Conservation (phyloP, 306 rosid genomes). For the Abrus precatorius region DNA sequence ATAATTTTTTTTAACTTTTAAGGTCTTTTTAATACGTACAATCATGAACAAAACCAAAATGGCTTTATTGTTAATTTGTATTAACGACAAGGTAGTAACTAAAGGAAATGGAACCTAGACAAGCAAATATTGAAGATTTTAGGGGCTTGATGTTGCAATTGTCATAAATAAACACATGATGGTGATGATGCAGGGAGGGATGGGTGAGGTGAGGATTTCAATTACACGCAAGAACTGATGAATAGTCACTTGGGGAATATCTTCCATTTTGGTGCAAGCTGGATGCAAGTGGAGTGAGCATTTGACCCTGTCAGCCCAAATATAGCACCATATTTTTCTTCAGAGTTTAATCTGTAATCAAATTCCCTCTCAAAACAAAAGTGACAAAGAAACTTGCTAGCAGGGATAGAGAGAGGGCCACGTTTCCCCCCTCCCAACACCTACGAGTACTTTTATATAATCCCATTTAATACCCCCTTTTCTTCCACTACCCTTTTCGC, state of each 20-base stretch:
- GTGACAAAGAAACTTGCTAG: background rate
- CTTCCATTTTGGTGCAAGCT: constrained; percentile 61
- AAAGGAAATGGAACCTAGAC: background rate
- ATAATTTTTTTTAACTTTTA: no score
- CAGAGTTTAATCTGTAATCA: constrained; percentile 16
- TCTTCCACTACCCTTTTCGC: no score
- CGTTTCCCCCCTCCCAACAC: background rate
- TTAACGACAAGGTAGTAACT: background rate
- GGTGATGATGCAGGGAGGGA: constrained; percentile 49
- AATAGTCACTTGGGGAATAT: constrained; percentile 55
- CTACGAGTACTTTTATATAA: no score
- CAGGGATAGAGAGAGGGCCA: constrained; percentile 14
- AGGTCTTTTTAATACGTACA: no score
- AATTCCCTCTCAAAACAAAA: background rate
- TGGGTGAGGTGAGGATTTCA: constrained; percentile 56
- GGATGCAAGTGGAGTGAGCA: constrained; percentile 66
- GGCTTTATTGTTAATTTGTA: background rate
- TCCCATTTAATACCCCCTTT: no score
- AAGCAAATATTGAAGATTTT: constrained; percentile 39
- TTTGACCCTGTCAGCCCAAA: constrained; percentile 68
- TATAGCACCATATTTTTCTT: constrained; percentile 52
- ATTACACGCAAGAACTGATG: constrained; percentile 55
- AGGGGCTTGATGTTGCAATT: constrained; percentile 56
- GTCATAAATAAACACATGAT: constrained; percentile 59
- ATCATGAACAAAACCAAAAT: no score